A percentile compares a stretch with the other conserved stretches of the same genome.
Conservation (phyloP, 2,329 filamentous ascomycete genomes). For the Ceratocystis destructans region DNA sequence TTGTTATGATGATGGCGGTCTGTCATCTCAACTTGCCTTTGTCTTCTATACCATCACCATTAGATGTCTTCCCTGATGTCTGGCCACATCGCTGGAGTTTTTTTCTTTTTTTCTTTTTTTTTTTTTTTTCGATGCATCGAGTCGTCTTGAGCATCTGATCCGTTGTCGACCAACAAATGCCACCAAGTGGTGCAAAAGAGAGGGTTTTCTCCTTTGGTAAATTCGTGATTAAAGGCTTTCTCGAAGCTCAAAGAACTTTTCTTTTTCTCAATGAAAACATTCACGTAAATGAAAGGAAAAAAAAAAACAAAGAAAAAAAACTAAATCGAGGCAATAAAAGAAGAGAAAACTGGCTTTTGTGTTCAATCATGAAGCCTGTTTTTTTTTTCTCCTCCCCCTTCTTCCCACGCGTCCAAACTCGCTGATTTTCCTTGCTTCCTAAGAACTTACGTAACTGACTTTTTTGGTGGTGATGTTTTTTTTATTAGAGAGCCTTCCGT, state of each 20-base stretch:
- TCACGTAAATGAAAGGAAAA: background rate
- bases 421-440: slow-evolving; percentile 12
- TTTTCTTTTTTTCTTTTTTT: background rate
- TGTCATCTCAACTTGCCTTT: background rate
- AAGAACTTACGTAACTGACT: slow-evolving; percentile 24
- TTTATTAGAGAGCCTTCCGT: slow-evolving; percentile 71
- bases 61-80: background rate
- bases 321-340: background rate
- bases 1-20: background rate
- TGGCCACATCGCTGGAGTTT: background rate
- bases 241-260: background rate
- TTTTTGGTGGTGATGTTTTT: slow-evolving; percentile 12
- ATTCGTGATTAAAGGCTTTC: background rate
- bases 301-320: background rate
- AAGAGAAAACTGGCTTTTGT: background rate
- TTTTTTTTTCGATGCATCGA: background rate
- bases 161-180: background rate
- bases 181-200: background rate
- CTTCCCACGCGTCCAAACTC: slow-evolving; percentile 18
- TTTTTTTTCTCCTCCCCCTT: slow-evolving; percentile 24
- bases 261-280: no score
- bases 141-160: background rate
- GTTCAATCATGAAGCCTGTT: slow-evolving; percentile 5
- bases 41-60: background rate
- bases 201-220: background rate